phyloP scores from a whole-genome alignment of 352 stramenopile genomes.

The Phytophthora fragariaefolia region DNA sequence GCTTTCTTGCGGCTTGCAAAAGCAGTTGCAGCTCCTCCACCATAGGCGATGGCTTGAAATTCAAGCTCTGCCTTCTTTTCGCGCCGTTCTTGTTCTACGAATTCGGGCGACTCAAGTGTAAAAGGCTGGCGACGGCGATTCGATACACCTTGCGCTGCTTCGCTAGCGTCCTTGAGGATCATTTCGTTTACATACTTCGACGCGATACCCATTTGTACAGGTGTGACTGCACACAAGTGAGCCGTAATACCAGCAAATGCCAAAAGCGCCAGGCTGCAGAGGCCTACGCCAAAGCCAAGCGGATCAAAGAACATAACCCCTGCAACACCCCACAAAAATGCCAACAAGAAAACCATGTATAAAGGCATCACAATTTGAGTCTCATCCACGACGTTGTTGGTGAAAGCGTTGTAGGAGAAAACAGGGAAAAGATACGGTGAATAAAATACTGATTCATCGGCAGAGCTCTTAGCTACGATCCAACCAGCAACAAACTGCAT shows the following conservation, averaged over 20 bases:
- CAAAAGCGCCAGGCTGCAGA: constrained; percentile 88
- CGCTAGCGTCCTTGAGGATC: constrained; percentile 86
- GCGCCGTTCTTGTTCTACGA: constrained; percentile 70
- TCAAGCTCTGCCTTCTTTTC: constrained; percentile 85
- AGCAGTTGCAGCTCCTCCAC: constrained; percentile 36
- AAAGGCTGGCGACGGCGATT: constrained; percentile 73
- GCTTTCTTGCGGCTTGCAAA: constrained; percentile 63
- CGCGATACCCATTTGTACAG: constrained; percentile 88
- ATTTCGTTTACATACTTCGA: constrained; percentile 91
- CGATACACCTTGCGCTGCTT: constrained; percentile 70
- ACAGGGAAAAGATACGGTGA: constrained; percentile 91
- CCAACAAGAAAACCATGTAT: constrained; percentile 74
- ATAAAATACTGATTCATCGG: constrained; percentile 80
- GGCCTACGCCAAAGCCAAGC: constrained; percentile 85
- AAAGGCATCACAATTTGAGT: constrained; percentile 71
- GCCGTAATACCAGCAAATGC: constrained; percentile 77
- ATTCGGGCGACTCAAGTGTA: constrained; percentile 79
- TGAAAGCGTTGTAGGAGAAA: constrained; percentile 92
- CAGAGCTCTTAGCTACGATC: constrained; percentile 51
- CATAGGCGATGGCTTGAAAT: constrained; percentile 84
- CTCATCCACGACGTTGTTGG: constrained; percentile 92
- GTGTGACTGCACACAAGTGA: constrained; percentile 82
- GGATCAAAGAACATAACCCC: constrained; percentile 93
- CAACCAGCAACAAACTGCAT: constrained; percentile 69
- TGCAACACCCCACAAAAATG: constrained; percentile 86